phyloP scores from a whole-genome alignment of 1,284 basidiomycete genomes.

The Gomphus sp. region DNA sequence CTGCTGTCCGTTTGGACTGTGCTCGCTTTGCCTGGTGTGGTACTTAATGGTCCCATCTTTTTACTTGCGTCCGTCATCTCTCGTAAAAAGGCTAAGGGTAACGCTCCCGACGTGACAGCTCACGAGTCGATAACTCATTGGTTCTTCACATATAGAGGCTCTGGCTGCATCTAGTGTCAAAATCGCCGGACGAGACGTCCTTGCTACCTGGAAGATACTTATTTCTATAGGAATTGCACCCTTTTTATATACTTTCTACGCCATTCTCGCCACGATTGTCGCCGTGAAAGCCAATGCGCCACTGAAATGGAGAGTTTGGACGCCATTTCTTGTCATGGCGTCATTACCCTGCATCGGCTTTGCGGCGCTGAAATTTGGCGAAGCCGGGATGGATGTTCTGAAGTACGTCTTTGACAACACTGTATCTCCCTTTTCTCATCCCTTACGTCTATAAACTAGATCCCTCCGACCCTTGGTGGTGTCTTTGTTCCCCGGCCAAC shows the following conservation, averaged over 20 bases:
- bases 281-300: conserved; percentile 64
- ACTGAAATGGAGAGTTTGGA: conserved; percentile 59
- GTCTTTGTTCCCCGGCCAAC: conserved; percentile 86
- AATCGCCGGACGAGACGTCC: conserved; percentile 88
- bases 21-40: conserved; percentile 88
- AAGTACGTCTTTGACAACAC: conserved; percentile 49
- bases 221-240: conserved; percentile 91
- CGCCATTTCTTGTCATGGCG: conserved; percentile 73
- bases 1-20: conserved; percentile 81
- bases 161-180: conserved; percentile 96
- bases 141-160: conserved; percentile 56
- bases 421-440: conserved; percentile 28
- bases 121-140: neutral
- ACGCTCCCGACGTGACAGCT: conserved; percentile 8
- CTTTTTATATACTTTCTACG: conserved; percentile 80
- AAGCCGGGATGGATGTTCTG: conserved; percentile 96
- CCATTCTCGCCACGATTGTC: conserved; percentile 69
- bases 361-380: conserved; percentile 95
- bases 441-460: conserved; percentile 33
- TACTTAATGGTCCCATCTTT: conserved; percentile 94
- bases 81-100: conserved; percentile 85
- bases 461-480: conserved; percentile 89
- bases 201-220: conserved; percentile 97
- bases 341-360: conserved; percentile 86
- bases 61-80: conserved; percentile 87